Conservation (phyloP, 345 rosid genomes). For the Citrus maxima region DNA sequence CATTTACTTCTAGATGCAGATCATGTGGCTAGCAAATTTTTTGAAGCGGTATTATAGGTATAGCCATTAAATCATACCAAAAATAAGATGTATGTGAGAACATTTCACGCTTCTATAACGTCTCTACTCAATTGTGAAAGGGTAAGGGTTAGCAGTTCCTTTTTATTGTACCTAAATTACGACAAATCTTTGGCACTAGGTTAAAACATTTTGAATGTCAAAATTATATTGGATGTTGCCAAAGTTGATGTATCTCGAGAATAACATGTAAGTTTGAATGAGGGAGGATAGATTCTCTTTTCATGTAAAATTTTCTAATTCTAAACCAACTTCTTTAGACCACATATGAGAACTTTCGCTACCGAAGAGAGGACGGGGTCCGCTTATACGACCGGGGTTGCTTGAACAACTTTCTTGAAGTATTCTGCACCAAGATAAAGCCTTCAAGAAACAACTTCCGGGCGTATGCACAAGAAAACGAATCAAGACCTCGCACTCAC, state of each 20-base stretch:
- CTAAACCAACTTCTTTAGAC: conserved; percentile 32
- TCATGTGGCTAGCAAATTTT: background rate
- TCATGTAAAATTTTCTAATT: conserved; percentile 2
- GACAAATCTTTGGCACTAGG: background rate
- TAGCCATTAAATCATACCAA: background rate
- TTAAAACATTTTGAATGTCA: background rate
- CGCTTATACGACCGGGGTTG: conserved; percentile 38
- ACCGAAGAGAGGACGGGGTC: conserved; percentile 19
- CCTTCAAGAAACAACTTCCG: conserved; percentile 42
- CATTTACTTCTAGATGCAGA: background rate
- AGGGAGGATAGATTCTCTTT: background rate
- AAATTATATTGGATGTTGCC: background rate
- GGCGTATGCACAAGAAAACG: conserved; percentile 28
- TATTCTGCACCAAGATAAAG: conserved; percentile 39
- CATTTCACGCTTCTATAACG: background rate
- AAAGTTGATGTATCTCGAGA: background rate
- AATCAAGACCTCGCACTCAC: conserved; percentile 7
- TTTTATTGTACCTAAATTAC: background rate
- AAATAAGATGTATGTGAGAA: background rate
- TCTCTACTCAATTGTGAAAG: background rate
- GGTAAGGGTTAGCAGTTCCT: background rate
- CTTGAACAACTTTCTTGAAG: conserved; percentile 34
- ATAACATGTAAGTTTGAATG: background rate
- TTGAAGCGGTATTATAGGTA: background rate
- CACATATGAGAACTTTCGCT: conserved; percentile 46